phyloP scores from a whole-genome alignment of 305 asterid genomes.

The Fraxinus velutina region DNA sequence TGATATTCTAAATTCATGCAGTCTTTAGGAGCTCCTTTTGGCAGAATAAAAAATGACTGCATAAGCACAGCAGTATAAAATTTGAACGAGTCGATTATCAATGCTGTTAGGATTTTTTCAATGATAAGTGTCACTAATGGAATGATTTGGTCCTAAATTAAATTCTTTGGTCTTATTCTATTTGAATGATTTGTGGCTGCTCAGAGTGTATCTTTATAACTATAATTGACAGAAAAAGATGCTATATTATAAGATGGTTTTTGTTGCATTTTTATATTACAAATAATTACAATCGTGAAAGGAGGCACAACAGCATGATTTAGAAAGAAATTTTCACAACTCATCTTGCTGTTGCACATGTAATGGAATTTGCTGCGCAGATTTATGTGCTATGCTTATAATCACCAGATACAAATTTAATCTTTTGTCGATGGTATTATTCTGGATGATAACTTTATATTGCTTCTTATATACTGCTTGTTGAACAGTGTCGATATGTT shows the following conservation, averaged over 20 bases:
- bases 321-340: conserved; percentile 4
- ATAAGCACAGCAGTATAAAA: background rate
- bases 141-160: background rate
- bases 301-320: background rate
- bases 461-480: conserved; percentile 9
- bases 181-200: background rate
- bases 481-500: background rate
- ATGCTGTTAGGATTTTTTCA: background rate
- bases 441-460: conserved; percentile 5
- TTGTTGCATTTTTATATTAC: background rate
- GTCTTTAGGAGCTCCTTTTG: background rate
- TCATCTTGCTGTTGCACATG: background rate
- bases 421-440: conserved; percentile 3
- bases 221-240: background rate
- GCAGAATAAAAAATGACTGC: background rate
- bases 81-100: background rate
- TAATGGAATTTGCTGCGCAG: background rate
- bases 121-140: background rate
- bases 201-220: background rate
- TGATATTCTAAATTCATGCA: background rate
- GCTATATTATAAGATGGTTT: background rate
- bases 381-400: background rate
- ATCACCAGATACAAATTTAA: conserved; percentile 5
- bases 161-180: background rate
- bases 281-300: background rate